Base-by-base conservation (phyloP, 163 green algal genomes). In the Chlorella variabilis region DNA sequence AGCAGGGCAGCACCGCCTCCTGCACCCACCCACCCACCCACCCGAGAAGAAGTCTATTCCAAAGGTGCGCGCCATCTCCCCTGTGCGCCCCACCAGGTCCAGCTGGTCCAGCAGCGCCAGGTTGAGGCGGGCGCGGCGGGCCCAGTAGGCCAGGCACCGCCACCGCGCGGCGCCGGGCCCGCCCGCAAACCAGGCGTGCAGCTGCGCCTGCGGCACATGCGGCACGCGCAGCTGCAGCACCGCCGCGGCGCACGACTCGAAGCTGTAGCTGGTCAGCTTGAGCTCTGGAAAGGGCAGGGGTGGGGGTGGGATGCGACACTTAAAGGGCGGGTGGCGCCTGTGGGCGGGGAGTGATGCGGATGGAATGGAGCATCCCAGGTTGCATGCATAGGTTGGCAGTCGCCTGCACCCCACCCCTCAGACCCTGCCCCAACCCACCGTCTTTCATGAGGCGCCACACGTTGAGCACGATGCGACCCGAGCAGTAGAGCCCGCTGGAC, bases 21-120 rank as follows among this genome's bases (percentile, higher is more conserved):
- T n/a, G n/a, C 71, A 6, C 2, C 39, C 58, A 42, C 33, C 27
- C 59, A 2, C n/a, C 5, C n/a, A 1, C 74, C 39, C 65, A 77
- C 77, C 77, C 2, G 80, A 86, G 80, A 95, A 96, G 87, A 99
- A 98, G 91, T 98, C 96, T 78, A 99, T 98, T 86, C 94, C 94
- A 75, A 91, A 92, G 48, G 83, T 78, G 34, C 89, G 82, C 25
- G 88, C 91, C 81, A 92, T 74, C 85, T 93, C 91, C 23, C 66
- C 81, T 20, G 88, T 92, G 33, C 91, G 80, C 17, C 89, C 90
- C 38, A 97, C 85, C 71, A 99, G 77, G 84, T 99, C 96, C 75
- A 99, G 90, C 56, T 93, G 88, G 71, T 97, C 92, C 69, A 98
- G 71, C 86, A 99, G 91, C 3, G 88, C 81, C 77, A 98, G 88